These are phyloP conservation scores for Tarenaya hassleriana DNA, from an alignment of 345 rosid genomes.

Conservation along the genomic window DNA sequence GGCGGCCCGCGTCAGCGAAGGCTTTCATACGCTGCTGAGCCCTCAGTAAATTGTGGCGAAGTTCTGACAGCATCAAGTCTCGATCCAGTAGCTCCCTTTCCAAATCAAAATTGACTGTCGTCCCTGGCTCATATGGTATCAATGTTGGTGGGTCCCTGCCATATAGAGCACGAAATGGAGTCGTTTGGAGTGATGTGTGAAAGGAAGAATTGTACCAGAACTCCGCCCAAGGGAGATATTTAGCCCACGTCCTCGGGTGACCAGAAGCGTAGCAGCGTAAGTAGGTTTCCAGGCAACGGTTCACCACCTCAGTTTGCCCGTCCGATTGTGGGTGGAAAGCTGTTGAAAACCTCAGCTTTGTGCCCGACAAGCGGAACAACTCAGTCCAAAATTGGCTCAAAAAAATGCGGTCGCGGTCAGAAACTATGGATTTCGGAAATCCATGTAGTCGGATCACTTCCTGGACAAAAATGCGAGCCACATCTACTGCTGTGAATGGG, in stretches of 20 bases:
- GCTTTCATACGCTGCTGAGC: background rate
- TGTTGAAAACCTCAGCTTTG: background rate
- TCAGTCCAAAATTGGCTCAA: background rate
- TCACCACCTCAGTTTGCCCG: background rate
- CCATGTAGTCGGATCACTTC: conserved; percentile 1
- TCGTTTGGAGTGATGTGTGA: background rate
- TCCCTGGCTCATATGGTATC: no score
- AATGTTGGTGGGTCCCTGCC: no score
- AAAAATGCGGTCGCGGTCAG: background rate
- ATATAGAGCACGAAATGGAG: no score
- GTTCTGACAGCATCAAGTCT: no score
- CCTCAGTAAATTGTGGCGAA: no score
- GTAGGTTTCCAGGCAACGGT: background rate
- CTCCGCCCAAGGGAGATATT: background rate
- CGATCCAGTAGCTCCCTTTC: no score
- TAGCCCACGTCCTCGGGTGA: background rate
- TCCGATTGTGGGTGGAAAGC: background rate
- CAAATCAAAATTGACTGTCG: no score
- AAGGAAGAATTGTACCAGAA: background rate
- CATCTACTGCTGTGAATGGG: background rate
- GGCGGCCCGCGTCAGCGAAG: background rate
- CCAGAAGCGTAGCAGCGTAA: background rate
- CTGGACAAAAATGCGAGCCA: background rate
- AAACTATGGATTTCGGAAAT: conserved; percentile 1
- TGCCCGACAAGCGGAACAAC: background rate